Base-by-base conservation (phyloP, 192 early-diverging fungal species). In the Podila horticola region DNA sequence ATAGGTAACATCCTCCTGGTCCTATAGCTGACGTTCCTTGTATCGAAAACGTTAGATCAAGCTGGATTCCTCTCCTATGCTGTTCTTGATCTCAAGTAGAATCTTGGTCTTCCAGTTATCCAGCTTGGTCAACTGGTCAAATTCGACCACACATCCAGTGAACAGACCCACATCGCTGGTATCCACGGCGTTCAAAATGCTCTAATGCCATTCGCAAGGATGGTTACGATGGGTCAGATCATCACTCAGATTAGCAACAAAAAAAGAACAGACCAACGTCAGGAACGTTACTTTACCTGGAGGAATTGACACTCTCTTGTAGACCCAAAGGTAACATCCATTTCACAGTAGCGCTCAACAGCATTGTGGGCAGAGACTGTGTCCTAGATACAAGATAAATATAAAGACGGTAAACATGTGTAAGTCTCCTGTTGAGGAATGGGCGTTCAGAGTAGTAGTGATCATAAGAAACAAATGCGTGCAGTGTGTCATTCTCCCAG, bases 51-150 rank as follows among this genome's bases (percentile, higher is more conserved):
- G 13, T 66, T 87, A 93, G 34, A 86, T 91, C 17, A 93, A 82
- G 66, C 85, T 85, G 6, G 88, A 84, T 20, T 89, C 89, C 38
- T 89, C 88, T 84, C 89, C 91, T 63, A 97, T 89, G 26, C 90
- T 79, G 81, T 97, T 95, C 87, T 99, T 98, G 68, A 98, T 92
- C 66, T 88, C 87, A 66, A 98, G 86, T 55, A 98, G 84, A 61
- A 98, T 85, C 30, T 92, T 91, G 15, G 97, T 99, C 85, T 98
- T 99, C 98, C 98, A 99, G 77, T 90, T 90, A 87, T 99, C 98
- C 45, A 99, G 88, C 79, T 94, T 93, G 31, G 94, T 95, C 63
- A 98, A 79, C 62, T 91, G 86, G 82, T 99, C 97, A 86, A 90
- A 99, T 48, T 93, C 91, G 24, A 90, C 86, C 19, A 97, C 92